A percentile compares a stretch with the other conserved stretches of the same genome.
Evolutionary conservation across 1,284 basidiomycete genomes (phyloP).

Genomic region (Ganoderma lingzhi): DNA sequence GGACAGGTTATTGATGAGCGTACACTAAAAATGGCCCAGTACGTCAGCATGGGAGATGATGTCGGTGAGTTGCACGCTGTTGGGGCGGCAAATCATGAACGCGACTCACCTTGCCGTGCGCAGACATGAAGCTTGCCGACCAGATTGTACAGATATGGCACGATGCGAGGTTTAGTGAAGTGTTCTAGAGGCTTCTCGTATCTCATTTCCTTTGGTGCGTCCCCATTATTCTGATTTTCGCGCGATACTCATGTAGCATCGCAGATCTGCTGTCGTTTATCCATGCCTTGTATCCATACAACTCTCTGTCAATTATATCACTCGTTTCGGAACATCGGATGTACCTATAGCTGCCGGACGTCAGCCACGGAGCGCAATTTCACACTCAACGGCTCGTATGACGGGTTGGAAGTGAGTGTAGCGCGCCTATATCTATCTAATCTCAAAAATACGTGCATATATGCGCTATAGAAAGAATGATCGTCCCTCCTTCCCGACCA

Average conservation of each 20-base stretch:
- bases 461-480: neutral
- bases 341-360: no score
- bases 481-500: no score
- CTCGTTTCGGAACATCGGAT: neutral
- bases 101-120: neutral
- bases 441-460: neutral
- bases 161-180: conserved; percentile 59
- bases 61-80: conserved; percentile 62
- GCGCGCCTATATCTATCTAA: neutral
- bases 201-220: neutral
- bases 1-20: conserved; percentile 70
- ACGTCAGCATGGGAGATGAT: conserved; percentile 68
- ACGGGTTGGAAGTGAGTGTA: neutral
- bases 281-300: neutral
- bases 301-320: neutral
- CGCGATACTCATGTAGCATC: neutral
- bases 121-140: conserved; percentile 75
- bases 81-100: neutral
- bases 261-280: neutral
- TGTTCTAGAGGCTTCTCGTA: conserved; percentile 24
- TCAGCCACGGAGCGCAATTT: no score
- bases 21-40: conserved; percentile 68
- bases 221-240: neutral
- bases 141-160: conserved; percentile 72
- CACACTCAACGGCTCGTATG: no score